Percentiles rank a stretch among this genome's conserved stretches.
phyloP scores from a whole-genome alignment of 169 alveolate species.

The Cytauxzoon felis region DNA sequence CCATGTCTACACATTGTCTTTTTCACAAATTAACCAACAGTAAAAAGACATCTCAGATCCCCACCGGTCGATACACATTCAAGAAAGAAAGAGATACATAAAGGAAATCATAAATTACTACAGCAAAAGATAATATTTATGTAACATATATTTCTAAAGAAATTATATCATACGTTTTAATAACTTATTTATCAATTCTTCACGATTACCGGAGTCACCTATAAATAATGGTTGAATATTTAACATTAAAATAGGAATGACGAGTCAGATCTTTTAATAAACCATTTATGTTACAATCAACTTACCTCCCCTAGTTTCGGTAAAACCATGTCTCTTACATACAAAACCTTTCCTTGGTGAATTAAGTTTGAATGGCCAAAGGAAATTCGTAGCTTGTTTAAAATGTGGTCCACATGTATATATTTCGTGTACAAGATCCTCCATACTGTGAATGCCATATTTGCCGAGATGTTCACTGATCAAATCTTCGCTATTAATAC shows the following conservation, averaged over 20 bases:
- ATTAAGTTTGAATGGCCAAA: constrained; percentile 98
- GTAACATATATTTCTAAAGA: neutral
- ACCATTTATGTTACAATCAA: constrained; percentile 88
- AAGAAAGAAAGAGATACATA: neutral
- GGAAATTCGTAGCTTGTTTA: constrained; percentile 96
- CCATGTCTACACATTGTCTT: constrained; percentile 68
- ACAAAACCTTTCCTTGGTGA: constrained; percentile 98
- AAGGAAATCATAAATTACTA: neutral
- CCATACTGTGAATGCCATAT: constrained; percentile 87
- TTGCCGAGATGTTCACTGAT: constrained; percentile 68
- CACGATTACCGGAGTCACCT: constrained; percentile 85
- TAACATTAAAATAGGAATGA: neutral
- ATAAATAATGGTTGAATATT: neutral
- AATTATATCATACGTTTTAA: constrained; percentile 70
- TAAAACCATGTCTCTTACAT: constrained; percentile 94
- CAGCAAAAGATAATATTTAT: neutral
- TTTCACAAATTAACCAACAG: neutral
- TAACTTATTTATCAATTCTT: constrained; percentile 79
- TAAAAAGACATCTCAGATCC: neutral
- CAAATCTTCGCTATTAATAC: constrained; percentile 63
- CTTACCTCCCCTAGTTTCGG: constrained; percentile 94
- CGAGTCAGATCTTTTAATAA: constrained; percentile 71
- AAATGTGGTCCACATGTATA: constrained; percentile 98
- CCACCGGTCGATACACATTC: neutral
- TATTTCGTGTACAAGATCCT: constrained; percentile 97